Base-by-base conservation (phyloP, 2,329 filamentous ascomycete species). In the Fusarium sp. region DNA sequence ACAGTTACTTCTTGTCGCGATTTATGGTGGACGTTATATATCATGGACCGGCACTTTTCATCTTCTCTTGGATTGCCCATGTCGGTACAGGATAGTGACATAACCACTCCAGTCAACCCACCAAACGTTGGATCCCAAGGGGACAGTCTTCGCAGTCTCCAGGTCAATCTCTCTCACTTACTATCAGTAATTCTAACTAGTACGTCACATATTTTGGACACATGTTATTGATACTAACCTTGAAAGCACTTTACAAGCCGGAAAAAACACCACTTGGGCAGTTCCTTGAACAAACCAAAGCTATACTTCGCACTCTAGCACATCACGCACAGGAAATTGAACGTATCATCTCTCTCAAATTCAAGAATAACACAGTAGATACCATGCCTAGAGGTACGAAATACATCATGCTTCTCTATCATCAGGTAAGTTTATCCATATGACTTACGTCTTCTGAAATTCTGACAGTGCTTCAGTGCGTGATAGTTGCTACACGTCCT, bases 1-100 rank as follows among this genome's bases (percentile, higher is more conserved):
- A 78, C 75, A 0, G 74, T 80, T 1, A 63, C 68, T 0, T 71
- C 73, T 1, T 81, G 78, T 41, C 77, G 78, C 2, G 75, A 77
- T 56, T 65, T 81, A 3, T 82, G 80, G 80, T 80, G 80, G 79
- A 79, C 79, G 0, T 50, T 80, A 6, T 81, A 81, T 40, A 79
- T 79, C 19, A 78, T 80, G 72, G 79, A 81, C 26, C 73, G 77
- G 0, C 77, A 81, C 22, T 78, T 81, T 35, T 81, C 78, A 0
- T 78, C 77, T 1, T 81, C 79, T 0, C 10, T 81, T 1, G 79
- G 80, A 2, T 54, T 80, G 7, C 79, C 79, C 1, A 79, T 79
- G 74, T 75, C 74, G 1, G 76, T 75, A 0, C 75, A 76, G n/a
- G 79, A 82, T 40, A 71, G 71, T 49, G 79, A 81, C n/a, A 80